phyloP scores from a whole-genome alignment of 768 basidiomycete genomes.

The Suillus americanus region DNA sequence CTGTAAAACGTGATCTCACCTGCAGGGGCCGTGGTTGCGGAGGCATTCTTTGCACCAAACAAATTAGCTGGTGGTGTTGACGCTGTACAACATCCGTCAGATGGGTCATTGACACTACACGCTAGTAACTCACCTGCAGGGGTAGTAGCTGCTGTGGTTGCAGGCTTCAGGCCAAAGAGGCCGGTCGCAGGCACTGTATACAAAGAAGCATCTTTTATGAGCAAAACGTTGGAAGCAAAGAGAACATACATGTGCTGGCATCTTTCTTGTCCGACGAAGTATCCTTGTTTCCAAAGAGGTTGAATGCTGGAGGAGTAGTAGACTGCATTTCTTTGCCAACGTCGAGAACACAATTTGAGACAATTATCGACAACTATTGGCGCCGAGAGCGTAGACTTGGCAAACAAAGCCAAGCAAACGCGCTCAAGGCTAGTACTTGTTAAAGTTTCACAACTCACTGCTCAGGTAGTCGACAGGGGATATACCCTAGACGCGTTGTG shows the following conservation, averaged over 20 bases:
- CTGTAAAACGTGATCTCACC: not conserved
- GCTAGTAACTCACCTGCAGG: not conserved
- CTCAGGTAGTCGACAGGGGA: not conserved
- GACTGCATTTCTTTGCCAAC: slow-evolving; percentile 3
- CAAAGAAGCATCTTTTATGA: slow-evolving; percentile 1
- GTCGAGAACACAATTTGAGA: not conserved
- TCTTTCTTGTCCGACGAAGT: slow-evolving; percentile 46
- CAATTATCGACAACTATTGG: not conserved
- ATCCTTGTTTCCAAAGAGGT: slow-evolving; percentile 39
- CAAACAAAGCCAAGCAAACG: slow-evolving; percentile 1
- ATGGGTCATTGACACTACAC: too few species aligned
- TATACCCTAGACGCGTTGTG: not conserved
- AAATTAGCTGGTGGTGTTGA: not conserved
- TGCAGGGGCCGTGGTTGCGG: not conserved
- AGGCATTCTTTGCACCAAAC: slow-evolving; percentile 1
- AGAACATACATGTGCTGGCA: slow-evolving; percentile 16
- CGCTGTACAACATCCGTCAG: not conserved
- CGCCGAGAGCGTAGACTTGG: not conserved
- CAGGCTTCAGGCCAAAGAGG: slow-evolving; percentile 41
- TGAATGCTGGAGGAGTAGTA: not conserved
- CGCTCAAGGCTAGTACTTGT: not conserved
- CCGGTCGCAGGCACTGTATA: slow-evolving; percentile 9
- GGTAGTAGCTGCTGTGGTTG: slow-evolving; percentile 18
- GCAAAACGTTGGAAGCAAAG: not conserved
- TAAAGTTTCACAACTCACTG: not conserved